A percentile compares a stretch with the other conserved stretches of the same genome.
phyloP scores from a whole-genome alignment of 495 filamentous ascomycete genomes.

The Aspergillus sparsus region DNA sequence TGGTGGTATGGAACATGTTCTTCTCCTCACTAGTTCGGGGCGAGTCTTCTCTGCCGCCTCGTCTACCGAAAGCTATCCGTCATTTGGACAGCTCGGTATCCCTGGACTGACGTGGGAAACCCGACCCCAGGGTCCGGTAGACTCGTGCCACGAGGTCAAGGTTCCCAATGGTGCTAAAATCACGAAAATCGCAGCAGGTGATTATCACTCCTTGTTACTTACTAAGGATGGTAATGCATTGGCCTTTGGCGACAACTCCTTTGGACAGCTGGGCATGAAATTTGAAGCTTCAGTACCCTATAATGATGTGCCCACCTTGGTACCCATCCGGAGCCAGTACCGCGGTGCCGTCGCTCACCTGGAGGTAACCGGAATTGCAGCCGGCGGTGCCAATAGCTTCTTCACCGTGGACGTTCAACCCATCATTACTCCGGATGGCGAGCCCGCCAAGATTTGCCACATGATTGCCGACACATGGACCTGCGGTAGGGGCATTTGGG shows the following conservation, averaged over 20 bases:
- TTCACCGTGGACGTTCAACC: constrained; percentile 79
- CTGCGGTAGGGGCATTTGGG: constrained; percentile 82
- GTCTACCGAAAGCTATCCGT: constrained; percentile 74
- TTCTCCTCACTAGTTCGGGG: constrained; percentile 82
- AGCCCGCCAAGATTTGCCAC: constrained; percentile 48
- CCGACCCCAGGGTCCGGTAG: constrained; percentile 74
- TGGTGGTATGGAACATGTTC: constrained; percentile 78
- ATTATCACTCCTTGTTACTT: constrained; percentile 80
- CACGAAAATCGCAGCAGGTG: constrained; percentile 74
- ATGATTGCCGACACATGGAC: constrained; percentile 77
- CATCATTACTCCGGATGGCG: constrained; percentile 48
- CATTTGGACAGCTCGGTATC: constrained; percentile 82
- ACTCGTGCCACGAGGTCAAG: constrained; percentile 74
- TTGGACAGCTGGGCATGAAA: constrained; percentile 82
- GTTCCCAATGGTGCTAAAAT: constrained; percentile 65
- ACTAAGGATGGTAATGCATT: constrained; percentile 77
- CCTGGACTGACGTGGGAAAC: constrained; percentile 78
- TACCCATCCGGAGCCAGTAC: constrained; percentile 73
- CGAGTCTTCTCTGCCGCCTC: constrained; percentile 84
- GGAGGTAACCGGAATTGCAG: constrained; percentile 70
- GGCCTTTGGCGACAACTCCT: constrained; percentile 85
- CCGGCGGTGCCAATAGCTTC: constrained; percentile 83
- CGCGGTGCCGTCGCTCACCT: constrained; percentile 57
- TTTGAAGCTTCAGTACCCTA: constrained; percentile 58
- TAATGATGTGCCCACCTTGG: constrained; percentile 65